Evolutionary conservation across 805 yeast genomes (phyloP).

Genomic region (Sporopachydermia lactativora): DNA sequence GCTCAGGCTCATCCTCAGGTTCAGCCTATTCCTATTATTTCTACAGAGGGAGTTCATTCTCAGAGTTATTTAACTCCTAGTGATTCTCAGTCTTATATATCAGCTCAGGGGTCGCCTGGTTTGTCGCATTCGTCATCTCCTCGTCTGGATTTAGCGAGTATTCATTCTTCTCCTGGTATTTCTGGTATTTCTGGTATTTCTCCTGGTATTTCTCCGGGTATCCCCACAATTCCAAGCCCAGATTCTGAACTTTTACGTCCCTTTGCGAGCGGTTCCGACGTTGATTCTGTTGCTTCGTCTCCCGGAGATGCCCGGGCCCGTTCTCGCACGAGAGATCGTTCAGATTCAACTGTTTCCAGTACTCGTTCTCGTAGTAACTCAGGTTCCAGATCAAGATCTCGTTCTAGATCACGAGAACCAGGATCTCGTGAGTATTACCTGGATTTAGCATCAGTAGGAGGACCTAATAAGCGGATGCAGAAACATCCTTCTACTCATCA

Average conservation of each 20-base stretch:
- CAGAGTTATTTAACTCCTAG: too few relatives aligned
- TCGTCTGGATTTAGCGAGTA: too few relatives aligned
- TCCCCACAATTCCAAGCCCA: too few relatives aligned
- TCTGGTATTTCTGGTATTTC: too few relatives aligned
- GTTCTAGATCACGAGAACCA: constrained; percentile 9
- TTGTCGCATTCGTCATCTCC: too few relatives aligned
- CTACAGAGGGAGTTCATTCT: too few relatives aligned
- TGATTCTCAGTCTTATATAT: too few relatives aligned
- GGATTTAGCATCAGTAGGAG: constrained; percentile 48
- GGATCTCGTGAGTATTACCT: constrained; percentile 40
- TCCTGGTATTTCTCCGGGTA: too few relatives aligned
- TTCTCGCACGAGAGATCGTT: constrained; percentile 8
- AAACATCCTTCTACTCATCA: constrained; percentile 60
- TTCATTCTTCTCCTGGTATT: too few relatives aligned
- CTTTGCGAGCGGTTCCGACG: background rate
- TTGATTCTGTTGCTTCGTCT: background rate
- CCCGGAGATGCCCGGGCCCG: background rate
- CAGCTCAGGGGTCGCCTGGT: too few relatives aligned
- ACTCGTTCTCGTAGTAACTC: constrained; percentile 20
- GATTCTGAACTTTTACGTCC: background rate
- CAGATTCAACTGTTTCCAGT: constrained; percentile 20
- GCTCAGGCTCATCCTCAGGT: too few relatives aligned
- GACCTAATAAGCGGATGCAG: constrained; percentile 40
- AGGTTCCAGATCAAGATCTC: constrained; percentile 16
- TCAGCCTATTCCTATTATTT: too few relatives aligned